These are phyloP conservation scores for Leishmania major DNA, from an alignment of 208 protist genomes.

Conservation along the genomic window DNA sequence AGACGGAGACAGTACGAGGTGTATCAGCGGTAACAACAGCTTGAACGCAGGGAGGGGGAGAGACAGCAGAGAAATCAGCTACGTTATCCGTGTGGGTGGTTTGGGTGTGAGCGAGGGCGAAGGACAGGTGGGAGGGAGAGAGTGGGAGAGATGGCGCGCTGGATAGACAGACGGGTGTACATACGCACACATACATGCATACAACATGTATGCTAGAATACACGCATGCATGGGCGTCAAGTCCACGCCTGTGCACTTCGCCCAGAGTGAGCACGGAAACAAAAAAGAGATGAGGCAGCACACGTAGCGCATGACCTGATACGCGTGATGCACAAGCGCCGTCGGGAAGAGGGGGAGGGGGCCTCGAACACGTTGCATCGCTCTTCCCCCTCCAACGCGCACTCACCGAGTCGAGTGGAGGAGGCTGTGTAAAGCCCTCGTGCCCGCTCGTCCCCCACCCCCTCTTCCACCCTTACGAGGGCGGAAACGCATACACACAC, in stretches of 20 bases:
- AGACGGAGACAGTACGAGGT: neutral
- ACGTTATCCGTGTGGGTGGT: neutral
- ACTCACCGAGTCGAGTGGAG: neutral
- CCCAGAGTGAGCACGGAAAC: neutral
- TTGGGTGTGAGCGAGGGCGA: neutral
- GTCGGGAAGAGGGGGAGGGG: neutral
- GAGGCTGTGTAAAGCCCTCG: neutral
- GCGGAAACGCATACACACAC: too few species aligned
- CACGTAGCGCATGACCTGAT: neutral
- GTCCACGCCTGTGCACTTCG: neutral
- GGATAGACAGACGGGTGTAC: neutral
- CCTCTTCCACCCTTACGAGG: neutral
- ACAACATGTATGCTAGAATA: neutral
- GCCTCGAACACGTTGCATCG: neutral
- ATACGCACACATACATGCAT: neutral
- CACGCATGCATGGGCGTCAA: neutral
- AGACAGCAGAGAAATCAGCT: neutral
- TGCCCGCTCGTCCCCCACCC: neutral
- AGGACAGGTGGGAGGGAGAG: neutral
- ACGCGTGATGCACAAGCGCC: neutral
- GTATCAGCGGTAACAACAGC: neutral
- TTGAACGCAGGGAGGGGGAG: neutral
- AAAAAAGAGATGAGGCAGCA: neutral
- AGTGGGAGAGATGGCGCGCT: neutral
- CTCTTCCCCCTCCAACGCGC: neutral